These are phyloP conservation scores for Penicillium roqueforti DNA, from an alignment of 495 filamentous ascomycete species.

Conservation along the genomic window DNA sequence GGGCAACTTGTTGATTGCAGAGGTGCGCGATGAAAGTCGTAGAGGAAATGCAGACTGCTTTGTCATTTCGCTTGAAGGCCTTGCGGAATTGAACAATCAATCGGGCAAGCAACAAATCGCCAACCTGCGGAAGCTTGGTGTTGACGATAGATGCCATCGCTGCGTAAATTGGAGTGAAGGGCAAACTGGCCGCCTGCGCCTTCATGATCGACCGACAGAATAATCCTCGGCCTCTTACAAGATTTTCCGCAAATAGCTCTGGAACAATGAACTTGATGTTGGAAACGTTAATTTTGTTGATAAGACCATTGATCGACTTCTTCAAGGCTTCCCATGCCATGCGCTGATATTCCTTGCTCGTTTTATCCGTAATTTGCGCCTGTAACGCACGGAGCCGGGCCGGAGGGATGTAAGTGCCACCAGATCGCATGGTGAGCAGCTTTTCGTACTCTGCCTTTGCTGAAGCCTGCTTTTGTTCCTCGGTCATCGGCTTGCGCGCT, in stretches of 20 bases:
- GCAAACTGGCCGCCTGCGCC: slow-evolving; percentile 91
- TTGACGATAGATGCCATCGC: slow-evolving; percentile 96
- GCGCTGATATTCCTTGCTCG: slow-evolving; percentile 93
- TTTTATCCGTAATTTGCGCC: slow-evolving; percentile 94
- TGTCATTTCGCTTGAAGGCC: slow-evolving; percentile 94
- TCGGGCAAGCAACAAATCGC: slow-evolving; percentile 81
- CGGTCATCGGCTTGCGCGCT: slow-evolving; percentile 59
- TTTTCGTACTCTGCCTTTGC: slow-evolving; percentile 91
- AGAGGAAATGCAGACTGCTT: slow-evolving; percentile 84
- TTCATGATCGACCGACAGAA: slow-evolving; percentile 97
- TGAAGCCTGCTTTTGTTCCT: slow-evolving; percentile 75
- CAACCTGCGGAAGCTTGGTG: slow-evolving; percentile 91
- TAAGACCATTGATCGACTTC: slow-evolving; percentile 96
- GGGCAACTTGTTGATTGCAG: slow-evolving; percentile 91
- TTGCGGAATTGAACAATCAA: slow-evolving; percentile 92
- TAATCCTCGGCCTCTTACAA: slow-evolving; percentile 83
- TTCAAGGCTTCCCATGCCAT: slow-evolving; percentile 99
- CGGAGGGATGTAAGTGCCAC: slow-evolving; percentile 93
- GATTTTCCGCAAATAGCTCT: slow-evolving; percentile 90
- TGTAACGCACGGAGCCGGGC: slow-evolving; percentile 87
- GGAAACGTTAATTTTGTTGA: slow-evolving; percentile 96
- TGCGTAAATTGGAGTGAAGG: slow-evolving; percentile 93
- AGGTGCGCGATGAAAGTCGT: slow-evolving; percentile 94
- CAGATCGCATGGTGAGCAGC: slow-evolving; percentile 82
- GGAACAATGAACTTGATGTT: slow-evolving; percentile 98